Percentiles rank a stretch among this genome's conserved stretches.
These are phyloP conservation scores for Malus domestica DNA, from an alignment of 306 rosid genomes.

Conservation along the genomic window DNA sequence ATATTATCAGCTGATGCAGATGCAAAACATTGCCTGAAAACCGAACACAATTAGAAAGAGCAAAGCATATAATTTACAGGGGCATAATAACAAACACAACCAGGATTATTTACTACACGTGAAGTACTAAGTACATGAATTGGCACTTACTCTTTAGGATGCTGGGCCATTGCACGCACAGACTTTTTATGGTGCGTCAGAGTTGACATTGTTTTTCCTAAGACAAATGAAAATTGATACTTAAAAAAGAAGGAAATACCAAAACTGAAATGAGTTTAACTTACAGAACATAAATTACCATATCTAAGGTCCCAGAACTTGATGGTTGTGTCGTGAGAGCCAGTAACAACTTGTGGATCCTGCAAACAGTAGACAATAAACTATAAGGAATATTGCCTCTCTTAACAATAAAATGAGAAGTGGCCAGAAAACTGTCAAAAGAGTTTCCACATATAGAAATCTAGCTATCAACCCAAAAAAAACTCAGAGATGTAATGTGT, in stretches of 20 bases:
- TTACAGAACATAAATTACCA: slow-evolving; percentile 43
- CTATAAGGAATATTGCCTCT: neutral
- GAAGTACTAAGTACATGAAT: neutral
- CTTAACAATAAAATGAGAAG: neutral
- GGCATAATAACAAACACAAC: slow-evolving; percentile 8
- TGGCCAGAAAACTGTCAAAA: neutral
- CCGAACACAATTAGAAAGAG: slow-evolving; percentile 1
- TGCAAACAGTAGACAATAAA: slow-evolving; percentile 20
- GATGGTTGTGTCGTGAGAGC: slow-evolving; percentile 91
- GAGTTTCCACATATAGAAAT: neutral
- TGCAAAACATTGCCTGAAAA: slow-evolving; percentile 75
- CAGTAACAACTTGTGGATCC: slow-evolving; percentile 99
- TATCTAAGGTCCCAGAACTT: slow-evolving; percentile 98
- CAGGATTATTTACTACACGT: slow-evolving; percentile 3
- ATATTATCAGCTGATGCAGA: slow-evolving; percentile 99
- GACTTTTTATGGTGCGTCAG: slow-evolving; percentile 98
- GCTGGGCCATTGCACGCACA: slow-evolving; percentile 90
- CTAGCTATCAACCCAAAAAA: neutral
- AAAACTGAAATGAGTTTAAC: neutral
- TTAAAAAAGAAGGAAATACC: neutral
- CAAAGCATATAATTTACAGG: neutral
- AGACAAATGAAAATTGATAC: slow-evolving; percentile 1
- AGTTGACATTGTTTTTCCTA: slow-evolving; percentile 87
- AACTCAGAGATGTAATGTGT: neutral
- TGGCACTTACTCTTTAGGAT: slow-evolving; percentile 83